phyloP scores from a whole-genome alignment of 257 asterid genomes.

The Linderniella brevidens region DNA sequence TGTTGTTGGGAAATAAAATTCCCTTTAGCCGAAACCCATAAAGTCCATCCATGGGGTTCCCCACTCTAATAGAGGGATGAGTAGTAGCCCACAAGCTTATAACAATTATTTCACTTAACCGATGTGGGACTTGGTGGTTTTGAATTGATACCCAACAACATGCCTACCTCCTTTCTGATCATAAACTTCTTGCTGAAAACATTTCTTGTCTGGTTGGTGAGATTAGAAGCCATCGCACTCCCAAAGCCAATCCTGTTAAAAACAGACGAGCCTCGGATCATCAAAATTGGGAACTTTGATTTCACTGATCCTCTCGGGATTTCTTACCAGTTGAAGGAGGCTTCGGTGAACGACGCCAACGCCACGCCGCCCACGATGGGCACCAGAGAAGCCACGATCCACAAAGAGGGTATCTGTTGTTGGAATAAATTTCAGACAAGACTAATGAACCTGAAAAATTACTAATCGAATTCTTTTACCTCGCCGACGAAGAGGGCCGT shows the following conservation, averaged over 20 bases:
- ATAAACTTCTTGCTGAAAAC: conserved; percentile 68
- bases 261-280: conserved; percentile 5
- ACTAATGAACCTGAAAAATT: too few relatives aligned
- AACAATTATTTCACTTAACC: too few relatives aligned
- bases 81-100: too few relatives aligned
- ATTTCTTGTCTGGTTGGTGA: conserved; percentile 78
- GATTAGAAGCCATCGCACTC: conserved; percentile 91
- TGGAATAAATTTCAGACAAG: conserved; percentile 12
- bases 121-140: too few relatives aligned
- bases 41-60: too few relatives aligned
- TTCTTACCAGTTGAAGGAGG: conserved; percentile 73
- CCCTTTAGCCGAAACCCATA: too few relatives aligned
- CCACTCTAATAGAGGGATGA: too few relatives aligned
- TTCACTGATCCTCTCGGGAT: background rate
- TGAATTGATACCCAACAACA: too few relatives aligned
- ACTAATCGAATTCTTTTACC: conserved; percentile 17
- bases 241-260: conserved; percentile 67
- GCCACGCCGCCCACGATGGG: conserved; percentile 93
- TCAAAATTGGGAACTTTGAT: too few relatives aligned
- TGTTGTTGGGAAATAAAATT: too few relatives aligned
- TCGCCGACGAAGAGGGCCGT: conserved; percentile 46
- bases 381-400: conserved; percentile 60
- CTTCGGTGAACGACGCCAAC: conserved; percentile 76
- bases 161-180: conserved; percentile 50
- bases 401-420: conserved; percentile 65